phyloP scores from a whole-genome alignment of 768 basidiomycete species.

The Tricholoma saponaceum region DNA sequence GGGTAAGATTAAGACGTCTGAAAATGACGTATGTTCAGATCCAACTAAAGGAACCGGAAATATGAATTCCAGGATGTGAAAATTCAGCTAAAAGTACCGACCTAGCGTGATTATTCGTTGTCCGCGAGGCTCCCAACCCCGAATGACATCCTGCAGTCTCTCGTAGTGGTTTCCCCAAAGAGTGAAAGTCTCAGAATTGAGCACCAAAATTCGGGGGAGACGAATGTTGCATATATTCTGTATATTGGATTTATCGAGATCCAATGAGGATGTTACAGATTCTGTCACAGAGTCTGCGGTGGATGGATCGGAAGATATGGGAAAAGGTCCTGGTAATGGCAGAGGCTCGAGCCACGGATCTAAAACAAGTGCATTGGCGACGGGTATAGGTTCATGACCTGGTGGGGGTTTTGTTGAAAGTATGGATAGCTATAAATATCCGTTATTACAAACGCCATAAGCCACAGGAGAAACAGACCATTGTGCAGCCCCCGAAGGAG shows the following conservation, averaged over 20 bases:
- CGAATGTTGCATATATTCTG: neutral
- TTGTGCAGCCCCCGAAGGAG: constrained; percentile 45
- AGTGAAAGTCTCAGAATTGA: constrained; percentile 77
- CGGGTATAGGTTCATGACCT: constrained; percentile 41
- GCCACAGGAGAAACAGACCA: constrained; percentile 25
- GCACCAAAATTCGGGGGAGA: constrained; percentile 49
- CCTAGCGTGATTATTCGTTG: constrained; percentile 46
- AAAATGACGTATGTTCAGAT: constrained; percentile 42
- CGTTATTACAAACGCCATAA: neutral
- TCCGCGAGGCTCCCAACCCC: constrained; percentile 48
- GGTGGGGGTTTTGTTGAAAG: constrained; percentile 46
- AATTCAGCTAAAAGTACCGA: constrained; percentile 17
- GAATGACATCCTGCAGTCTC: constrained; percentile 49
- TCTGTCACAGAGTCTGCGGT: constrained; percentile 5
- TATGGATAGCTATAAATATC: constrained; percentile 46
- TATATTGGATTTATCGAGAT: constrained; percentile 4
- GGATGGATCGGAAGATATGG: constrained; percentile 14
- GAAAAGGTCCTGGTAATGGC: constrained; percentile 50
- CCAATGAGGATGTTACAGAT: neutral
- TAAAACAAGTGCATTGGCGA: constrained; percentile 56
- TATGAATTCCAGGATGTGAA: neutral
- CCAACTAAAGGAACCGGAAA: constrained; percentile 27
- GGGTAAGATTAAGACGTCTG: constrained; percentile 45
- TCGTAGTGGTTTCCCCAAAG: constrained; percentile 75
- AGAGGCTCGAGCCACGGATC: constrained; percentile 88